phyloP scores from a whole-genome alignment of 2,329 filamentous ascomycete genomes.

The Anisogramma anomala region DNA sequence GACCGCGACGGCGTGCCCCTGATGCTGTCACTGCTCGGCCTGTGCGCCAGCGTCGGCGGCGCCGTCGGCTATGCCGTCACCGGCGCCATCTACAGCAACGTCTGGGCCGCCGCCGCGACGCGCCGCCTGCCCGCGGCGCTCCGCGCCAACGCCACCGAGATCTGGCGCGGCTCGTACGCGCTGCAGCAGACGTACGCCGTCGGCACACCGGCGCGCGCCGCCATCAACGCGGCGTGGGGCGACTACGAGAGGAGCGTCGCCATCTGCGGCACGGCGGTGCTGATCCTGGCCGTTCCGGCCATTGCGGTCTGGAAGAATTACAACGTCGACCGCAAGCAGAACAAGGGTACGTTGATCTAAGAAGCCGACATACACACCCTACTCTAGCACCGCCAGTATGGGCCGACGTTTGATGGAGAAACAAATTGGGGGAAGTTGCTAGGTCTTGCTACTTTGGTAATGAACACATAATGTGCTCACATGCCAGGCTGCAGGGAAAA shows the following conservation, averaged over 20 bases:
- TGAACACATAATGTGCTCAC: too few species aligned
- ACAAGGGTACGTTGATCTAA: slow-evolving; percentile 15
- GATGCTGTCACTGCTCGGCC: slow-evolving; percentile 25
- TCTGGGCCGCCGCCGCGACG: neutral
- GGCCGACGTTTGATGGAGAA: too few species aligned
- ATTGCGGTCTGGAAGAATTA: slow-evolving; percentile 29
- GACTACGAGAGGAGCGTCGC: slow-evolving; percentile 25
- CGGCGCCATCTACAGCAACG: slow-evolving; percentile 9
- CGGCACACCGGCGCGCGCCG: slow-evolving; percentile 21
- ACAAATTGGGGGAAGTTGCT: too few species aligned
- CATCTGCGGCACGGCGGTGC: slow-evolving; percentile 24
- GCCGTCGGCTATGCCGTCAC: slow-evolving; percentile 21
- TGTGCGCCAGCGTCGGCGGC: slow-evolving; percentile 25
- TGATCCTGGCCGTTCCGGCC: slow-evolving; percentile 23
- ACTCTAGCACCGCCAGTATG: too few species aligned
- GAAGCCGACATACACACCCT: too few species aligned
- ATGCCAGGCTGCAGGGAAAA: too few species aligned
- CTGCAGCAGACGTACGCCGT: slow-evolving; percentile 22
- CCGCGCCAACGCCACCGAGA: slow-evolving; percentile 16
- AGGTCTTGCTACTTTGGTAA: too few species aligned
- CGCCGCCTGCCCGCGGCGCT: slow-evolving; percentile 15
- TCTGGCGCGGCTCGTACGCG: slow-evolving; percentile 21
- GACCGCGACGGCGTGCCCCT: slow-evolving; percentile 18
- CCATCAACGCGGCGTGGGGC: slow-evolving; percentile 27
- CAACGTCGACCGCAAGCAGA: slow-evolving; percentile 23